Conservation (phyloP, 2,329 filamentous ascomycete species). For the Moelleriella libera region DNA sequence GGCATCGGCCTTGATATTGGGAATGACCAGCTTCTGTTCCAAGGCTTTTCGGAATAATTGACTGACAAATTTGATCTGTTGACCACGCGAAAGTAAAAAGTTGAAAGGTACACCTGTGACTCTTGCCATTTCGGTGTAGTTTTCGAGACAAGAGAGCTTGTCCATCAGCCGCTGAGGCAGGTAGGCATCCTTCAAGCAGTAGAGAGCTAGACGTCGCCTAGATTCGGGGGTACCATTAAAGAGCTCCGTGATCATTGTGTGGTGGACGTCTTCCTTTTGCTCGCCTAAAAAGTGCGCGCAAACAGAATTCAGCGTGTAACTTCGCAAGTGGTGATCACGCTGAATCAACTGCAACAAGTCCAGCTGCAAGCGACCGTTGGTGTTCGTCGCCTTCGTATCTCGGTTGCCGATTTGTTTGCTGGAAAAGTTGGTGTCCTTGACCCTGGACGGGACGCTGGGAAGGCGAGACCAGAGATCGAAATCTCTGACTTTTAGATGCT, state of each 20-base stretch:
- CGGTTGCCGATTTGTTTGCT: slow-evolving; percentile 98
- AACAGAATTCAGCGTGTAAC: slow-evolving; percentile 94
- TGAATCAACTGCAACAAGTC: slow-evolving; percentile 93
- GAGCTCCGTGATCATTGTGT: slow-evolving; percentile 97
- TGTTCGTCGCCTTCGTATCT: slow-evolving; percentile 89
- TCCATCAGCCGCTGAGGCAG: slow-evolving; percentile 90
- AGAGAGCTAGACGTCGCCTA: slow-evolving; percentile 76
- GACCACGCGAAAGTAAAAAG: slow-evolving; percentile 76
- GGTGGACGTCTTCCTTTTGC: slow-evolving; percentile 96
- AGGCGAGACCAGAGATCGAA: slow-evolving; percentile 86
- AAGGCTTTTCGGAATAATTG: slow-evolving; percentile 91
- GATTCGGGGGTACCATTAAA: slow-evolving; percentile 96
- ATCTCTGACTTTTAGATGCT: slow-evolving; percentile 60
- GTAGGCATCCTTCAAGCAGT: slow-evolving; percentile 96
- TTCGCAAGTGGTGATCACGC: slow-evolving; percentile 85
- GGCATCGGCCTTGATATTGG: slow-evolving; percentile 59
- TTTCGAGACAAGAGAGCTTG: slow-evolving; percentile 95
- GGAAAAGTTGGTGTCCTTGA: slow-evolving; percentile 74
- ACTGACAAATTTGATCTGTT: slow-evolving; percentile 96
- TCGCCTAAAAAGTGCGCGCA: slow-evolving; percentile 89
- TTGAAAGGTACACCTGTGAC: slow-evolving; percentile 98
- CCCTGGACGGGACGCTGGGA: slow-evolving; percentile 52
- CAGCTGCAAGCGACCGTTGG: slow-evolving; percentile 81
- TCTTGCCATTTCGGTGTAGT: slow-evolving; percentile 99
- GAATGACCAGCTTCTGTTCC: slow-evolving; percentile 87